Base-by-base conservation (phyloP, 176 grass and related monocot genomes). In the Aegilops sharonensis region DNA sequence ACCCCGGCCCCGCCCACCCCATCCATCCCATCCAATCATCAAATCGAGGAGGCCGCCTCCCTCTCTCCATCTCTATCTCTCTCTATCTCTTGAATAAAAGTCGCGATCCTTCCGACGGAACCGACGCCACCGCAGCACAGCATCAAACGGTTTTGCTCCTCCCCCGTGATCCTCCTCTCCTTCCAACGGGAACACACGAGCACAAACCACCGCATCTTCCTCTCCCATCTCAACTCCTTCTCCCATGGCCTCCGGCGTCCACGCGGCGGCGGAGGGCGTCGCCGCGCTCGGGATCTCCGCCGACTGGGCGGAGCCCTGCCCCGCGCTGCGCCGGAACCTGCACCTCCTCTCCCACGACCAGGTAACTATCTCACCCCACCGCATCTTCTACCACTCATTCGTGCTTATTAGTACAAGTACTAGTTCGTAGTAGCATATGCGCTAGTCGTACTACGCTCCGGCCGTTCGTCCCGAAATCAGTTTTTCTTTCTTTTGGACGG, bases 261-360 rank as follows among this genome's bases (percentile, higher is more conserved):
- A 69, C 27, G 81, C 67, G 2, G 80, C 87, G 35, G 72, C 72
- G 52, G 31, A 81, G 24, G 81, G 54, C 47, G 87, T 87, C 10
- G 65, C 87, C 48, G 81, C 77, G 54, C 66, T 90, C 56, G 79
- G 47, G 78, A 78, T 88, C 82, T 78, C 85, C 56, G 72, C 23
- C 29, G 75, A 48, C 6, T 90, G 83, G 85, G 69, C 85, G 5
- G 42, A 35, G 25, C 70, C 75, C 4, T 83, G 39, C 71, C 64
- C 85, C 2, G n/a, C 61, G 47, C 88, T 95, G n/a, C 83, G 54
- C 27, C 85, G 69, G 77, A 92, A 91, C 76, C 86, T 91, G 7
- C 42, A 0, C 0, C 21, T 92, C 74, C 88, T 95, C 72, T 77
- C 86, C 5, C 18, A 73, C 12, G 65, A 91, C 12, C 86, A 95